These are phyloP conservation scores for Teunomyces gatunensis DNA, from an alignment of 805 yeast genomes.

Conservation along the genomic window DNA sequence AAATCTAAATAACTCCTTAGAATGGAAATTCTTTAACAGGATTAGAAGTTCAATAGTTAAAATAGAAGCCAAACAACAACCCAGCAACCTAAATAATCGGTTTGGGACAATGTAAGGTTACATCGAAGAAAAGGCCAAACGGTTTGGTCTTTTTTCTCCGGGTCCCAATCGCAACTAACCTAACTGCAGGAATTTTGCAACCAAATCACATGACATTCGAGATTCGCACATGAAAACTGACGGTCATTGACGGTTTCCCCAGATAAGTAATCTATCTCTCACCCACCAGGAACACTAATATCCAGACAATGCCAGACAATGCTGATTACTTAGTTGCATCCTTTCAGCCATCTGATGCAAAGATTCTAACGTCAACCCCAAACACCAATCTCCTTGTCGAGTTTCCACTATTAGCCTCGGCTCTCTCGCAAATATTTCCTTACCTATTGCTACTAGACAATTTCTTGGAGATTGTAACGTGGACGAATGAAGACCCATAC, in stretches of 20 bases:
- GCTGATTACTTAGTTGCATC: constrained; percentile 15
- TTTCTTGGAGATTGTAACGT: constrained; percentile 45
- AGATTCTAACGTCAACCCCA: constrained; percentile 26
- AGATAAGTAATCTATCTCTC: not conserved
- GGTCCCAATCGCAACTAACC: no score
- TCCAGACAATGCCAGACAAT: not conserved
- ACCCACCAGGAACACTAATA: not conserved
- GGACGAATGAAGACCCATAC: constrained; percentile 55
- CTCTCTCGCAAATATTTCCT: constrained; percentile 48
- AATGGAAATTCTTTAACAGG: no score
- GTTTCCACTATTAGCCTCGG: constrained; percentile 45
- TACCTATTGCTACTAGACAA: constrained; percentile 44
- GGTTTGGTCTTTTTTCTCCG: no score
- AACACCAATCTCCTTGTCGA: constrained; percentile 36
- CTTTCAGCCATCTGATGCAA: constrained; percentile 40
- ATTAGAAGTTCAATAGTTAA: no score
- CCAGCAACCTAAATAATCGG: no score
- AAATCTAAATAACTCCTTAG: no score
- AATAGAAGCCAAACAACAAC: no score
- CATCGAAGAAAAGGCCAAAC: not conserved
- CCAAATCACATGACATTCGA: not conserved
- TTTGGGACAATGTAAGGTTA: not conserved
- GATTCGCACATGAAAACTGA: not conserved
- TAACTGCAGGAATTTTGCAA: constrained; percentile 1
- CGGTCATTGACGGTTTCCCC: not conserved